Evolutionary conservation across 169 alveolate species (phyloP), one percentile per base, ranked within the genome.

Genomic region (Nephromyces sp.): DNA sequence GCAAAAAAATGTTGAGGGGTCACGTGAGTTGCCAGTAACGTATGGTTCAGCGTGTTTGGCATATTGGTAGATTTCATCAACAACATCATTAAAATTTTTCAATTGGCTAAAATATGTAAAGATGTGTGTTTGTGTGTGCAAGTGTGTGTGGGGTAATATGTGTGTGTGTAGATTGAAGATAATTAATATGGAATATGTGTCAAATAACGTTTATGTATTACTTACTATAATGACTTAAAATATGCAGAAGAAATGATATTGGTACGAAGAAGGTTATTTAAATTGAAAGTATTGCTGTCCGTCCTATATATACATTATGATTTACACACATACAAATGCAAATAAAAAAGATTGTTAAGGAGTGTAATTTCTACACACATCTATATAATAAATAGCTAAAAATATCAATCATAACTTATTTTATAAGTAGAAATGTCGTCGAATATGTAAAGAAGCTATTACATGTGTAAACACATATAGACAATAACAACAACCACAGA

Each of bases 1-100:
- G 68, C 79, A 65, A 72, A 71, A 62, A 32, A 78, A 70, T 0
- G 84, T 64, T 53, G 80, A 78, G 64, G 84, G 75, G 35, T 70
- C 70, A 22, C 79, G 65, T 6, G 75, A 32, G 51, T 32, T 24
- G 66, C 80, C 79, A 28, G 79, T 6, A 57, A 65, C 33, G 52
- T 66, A 64, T 1, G 80, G 76, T 53, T 78, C 80, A 30, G 75
- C 80, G 66, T 66, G 76, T 2, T 72, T 70, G 4, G 75, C 83
- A 31, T 29, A 62, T 22, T 63, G 34, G 3, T 22, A 30, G 27
- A 75, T 27, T 52, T 75, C 77, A 27, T 68, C 72, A 15, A 68
- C 77, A 21, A 75, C 68, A 25, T 69, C 83, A 5, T 22, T 32
- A 22, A 69, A 72, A 6, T 29, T 32, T 52, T 68, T 75, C 24